Conservation (phyloP, 371 early-diverging fungal species). For the Mucor circinelloides region DNA sequence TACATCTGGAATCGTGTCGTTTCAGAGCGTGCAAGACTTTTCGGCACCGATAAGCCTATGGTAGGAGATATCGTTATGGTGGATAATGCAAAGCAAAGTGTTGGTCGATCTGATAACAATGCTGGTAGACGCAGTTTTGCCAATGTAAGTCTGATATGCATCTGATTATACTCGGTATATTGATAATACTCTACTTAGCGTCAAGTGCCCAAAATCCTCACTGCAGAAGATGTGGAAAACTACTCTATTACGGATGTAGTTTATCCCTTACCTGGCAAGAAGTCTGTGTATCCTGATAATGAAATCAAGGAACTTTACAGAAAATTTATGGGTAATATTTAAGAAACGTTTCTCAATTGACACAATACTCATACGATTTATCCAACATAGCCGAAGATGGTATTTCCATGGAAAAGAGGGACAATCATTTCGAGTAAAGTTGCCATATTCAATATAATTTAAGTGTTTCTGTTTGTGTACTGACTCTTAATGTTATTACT, state of each 20-base stretch:
- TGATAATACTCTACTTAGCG: slow-evolving; percentile 15
- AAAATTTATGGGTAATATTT: slow-evolving; percentile 62
- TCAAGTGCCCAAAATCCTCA: slow-evolving; percentile 54
- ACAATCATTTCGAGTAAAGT: slow-evolving; percentile 48
- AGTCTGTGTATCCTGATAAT: slow-evolving; percentile 81
- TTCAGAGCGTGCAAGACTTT: slow-evolving; percentile 72
- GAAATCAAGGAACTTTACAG: slow-evolving; percentile 66
- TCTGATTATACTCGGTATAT: background rate
- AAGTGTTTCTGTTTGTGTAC: slow-evolving; percentile 1
- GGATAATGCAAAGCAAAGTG: slow-evolving; percentile 6
- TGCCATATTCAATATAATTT: background rate
- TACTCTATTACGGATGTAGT: slow-evolving; percentile 89
- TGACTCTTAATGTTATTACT: background rate
- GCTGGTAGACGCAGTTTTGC: slow-evolving; percentile 30
- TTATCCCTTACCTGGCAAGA: slow-evolving; percentile 87
- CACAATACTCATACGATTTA: background rate
- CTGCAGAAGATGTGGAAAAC: slow-evolving; percentile 65
- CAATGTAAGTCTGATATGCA: slow-evolving; percentile 21
- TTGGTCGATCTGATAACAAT: slow-evolving; percentile 1
- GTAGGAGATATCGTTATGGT: slow-evolving; percentile 85
- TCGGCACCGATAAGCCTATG: slow-evolving; percentile 71
- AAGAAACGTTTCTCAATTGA: background rate
- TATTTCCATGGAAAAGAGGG: slow-evolving; percentile 35
- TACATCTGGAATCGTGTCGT: slow-evolving; percentile 94
- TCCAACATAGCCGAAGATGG: slow-evolving; percentile 23